Evolutionary conservation across 169 alveolate genomes (phyloP).

Genomic region (Plasmodium malariae): DNA sequence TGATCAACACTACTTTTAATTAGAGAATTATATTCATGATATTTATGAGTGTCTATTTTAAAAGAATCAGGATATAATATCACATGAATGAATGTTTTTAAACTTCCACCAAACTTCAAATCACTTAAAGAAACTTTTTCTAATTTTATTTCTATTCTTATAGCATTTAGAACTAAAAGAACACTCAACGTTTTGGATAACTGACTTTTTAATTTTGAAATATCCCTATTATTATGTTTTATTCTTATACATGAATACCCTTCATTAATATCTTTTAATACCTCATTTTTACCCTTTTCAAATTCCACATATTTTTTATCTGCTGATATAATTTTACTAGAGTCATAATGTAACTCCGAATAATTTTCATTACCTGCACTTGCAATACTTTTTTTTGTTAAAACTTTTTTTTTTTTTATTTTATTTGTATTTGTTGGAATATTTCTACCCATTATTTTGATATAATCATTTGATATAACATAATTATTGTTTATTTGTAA

Average conservation of each 20-base stretch:
- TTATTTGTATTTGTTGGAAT: conserved; percentile 39
- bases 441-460: conserved; percentile 61
- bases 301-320: conserved; percentile 50
- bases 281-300: conserved; percentile 49
- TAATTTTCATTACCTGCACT: conserved; percentile 10
- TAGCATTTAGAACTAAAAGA: conserved; percentile 61
- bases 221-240: conserved; percentile 61
- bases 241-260: conserved; percentile 73
- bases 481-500: conserved; percentile 51
- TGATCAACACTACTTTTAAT: conserved; percentile 57
- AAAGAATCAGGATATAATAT: conserved; percentile 72
- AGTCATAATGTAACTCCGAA: conserved; percentile 9
- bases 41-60: conserved; percentile 70
- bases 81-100: conserved; percentile 67
- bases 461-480: conserved; percentile 57
- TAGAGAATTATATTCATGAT: conserved; percentile 66
- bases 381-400: conserved; percentile 32
- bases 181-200: conserved; percentile 58
- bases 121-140: conserved; percentile 48
- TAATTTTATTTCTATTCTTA: conserved; percentile 64
- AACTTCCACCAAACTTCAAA: conserved; percentile 67
- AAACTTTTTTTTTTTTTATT: conserved; percentile 34
- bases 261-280: conserved; percentile 71
- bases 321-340: conserved; percentile 25
- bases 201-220: conserved; percentile 53